Evolutionary conservation across 2,329 filamentous ascomycete species (phyloP), one percentile per base, ranked within the genome.

Genomic region (Orbilia javanica): DNA sequence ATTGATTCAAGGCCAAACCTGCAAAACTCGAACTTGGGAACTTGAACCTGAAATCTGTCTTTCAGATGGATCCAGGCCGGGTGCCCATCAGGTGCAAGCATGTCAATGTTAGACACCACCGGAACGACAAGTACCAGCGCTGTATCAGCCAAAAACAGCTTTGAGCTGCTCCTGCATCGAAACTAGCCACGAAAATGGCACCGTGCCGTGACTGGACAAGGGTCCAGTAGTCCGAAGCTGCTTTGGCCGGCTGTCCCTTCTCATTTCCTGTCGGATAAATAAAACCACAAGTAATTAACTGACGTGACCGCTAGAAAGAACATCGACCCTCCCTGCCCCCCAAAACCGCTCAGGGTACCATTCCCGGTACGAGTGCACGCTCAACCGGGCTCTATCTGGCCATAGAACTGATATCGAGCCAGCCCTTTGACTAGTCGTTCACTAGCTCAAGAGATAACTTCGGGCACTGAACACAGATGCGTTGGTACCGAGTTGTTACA

Each of bases 241-340:
- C 48, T 65, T 48, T 70, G 65, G 70, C 66, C 63, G 50, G 72
- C 36, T 65, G 66, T 77, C 73, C 73, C 73, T 71, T 62, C 66
- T 71, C 34, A 77, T 77, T 77, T 77, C 73, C 66, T 77, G 34
- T 77, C 73, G 73, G 73, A 77, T 77, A 77, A 76, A 77, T 70
- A 25, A 62, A 2, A 65, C 55, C 13, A 46, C 5, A 15, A 44
- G 42, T 63, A 52, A 68, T 42, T 29, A 44, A 52, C 73, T 77
- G 73, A 77, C 73, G 66, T 77, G 73, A 77, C 72, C 62, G 72
- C 57, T n/a, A 44, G 11, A 39, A 66, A 66, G 63, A 67, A 66
- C 68, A 57, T 67, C 55, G 20, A 62, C 60, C 42, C 39, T 46
- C 55, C 67, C 57, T 64, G 55, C 22, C 25, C 36, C 44, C 60